Evolutionary conservation across 257 asterid genomes (phyloP).

Genomic region (Nicotiana sylvestris): DNA sequence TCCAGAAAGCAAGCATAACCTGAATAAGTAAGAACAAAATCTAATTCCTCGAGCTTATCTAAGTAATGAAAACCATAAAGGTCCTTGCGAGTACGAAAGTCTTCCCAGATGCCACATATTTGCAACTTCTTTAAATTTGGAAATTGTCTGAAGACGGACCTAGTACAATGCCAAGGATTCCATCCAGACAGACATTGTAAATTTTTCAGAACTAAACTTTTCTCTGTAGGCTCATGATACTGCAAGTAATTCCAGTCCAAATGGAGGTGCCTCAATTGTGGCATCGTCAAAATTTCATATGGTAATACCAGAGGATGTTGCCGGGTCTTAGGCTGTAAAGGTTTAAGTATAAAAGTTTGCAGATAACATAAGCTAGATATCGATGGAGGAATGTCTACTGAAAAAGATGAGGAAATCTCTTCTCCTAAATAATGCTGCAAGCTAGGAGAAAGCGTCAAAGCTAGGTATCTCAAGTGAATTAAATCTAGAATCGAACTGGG

Average conservation of each 20-base stretch:
- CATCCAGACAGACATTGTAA: background rate
- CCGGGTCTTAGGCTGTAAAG: no score
- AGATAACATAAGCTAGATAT: background rate
- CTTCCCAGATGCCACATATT: background rate
- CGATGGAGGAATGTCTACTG: background rate
- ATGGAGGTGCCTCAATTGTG: conserved; percentile 19
- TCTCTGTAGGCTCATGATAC: background rate
- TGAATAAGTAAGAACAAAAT: no score
- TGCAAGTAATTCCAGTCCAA: background rate
- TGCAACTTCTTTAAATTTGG: conserved; percentile 25
- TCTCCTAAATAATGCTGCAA: no score
- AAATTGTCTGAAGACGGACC: background rate
- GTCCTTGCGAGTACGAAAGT: no score
- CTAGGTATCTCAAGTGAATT: background rate
- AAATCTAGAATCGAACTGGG: no score
- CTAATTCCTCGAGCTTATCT: no score
- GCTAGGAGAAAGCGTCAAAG: background rate
- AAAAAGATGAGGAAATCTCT: no score
- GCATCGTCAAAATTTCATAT: conserved; percentile 14
- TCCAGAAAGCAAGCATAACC: no score
- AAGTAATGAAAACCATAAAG: no score
- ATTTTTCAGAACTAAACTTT: background rate
- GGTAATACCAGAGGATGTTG: background rate
- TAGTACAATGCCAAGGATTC: conserved; percentile 11
- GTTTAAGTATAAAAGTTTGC: background rate